phyloP scores from a whole-genome alignment of 208 protist species.

The Trypanosoma lewisi region DNA sequence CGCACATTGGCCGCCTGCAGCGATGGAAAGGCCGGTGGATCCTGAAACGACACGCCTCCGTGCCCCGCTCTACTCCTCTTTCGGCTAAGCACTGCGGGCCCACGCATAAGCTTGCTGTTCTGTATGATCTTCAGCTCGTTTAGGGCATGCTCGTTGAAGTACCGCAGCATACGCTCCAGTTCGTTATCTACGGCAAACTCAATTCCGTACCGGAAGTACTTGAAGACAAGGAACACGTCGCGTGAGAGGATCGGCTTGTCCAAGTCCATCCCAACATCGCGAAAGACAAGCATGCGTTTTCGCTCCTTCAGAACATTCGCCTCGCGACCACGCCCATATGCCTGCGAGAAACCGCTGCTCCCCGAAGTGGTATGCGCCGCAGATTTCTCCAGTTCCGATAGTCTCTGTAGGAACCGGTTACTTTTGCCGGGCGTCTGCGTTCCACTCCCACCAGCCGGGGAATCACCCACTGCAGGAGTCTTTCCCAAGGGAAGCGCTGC shows the following conservation, averaged over 20 bases:
- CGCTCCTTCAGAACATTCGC: slow-evolving; percentile 70
- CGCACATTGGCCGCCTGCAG: slow-evolving; percentile 47
- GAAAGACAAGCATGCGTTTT: slow-evolving; percentile 74
- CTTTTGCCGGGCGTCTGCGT: not conserved
- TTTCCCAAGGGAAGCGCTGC: slow-evolving; percentile 38
- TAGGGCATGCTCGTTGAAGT: slow-evolving; percentile 88
- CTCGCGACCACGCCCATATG: slow-evolving; percentile 22
- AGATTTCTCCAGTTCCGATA: slow-evolving; percentile 58
- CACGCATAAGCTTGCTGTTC: slow-evolving; percentile 87
- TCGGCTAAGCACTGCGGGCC: slow-evolving; percentile 53
- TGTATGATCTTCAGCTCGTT: slow-evolving; percentile 89
- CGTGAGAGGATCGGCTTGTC: slow-evolving; percentile 87
- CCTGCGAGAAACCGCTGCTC: not conserved
- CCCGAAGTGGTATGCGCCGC: slow-evolving; percentile 16
- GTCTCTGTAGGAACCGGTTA: slow-evolving; percentile 63
- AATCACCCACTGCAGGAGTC: not conserved
- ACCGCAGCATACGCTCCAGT: slow-evolving; percentile 83
- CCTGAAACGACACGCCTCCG: slow-evolving; percentile 29
- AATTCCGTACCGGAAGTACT: slow-evolving; percentile 85
- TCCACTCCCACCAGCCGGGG: not conserved
- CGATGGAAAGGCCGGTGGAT: slow-evolving; percentile 45
- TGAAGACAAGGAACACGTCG: slow-evolving; percentile 82
- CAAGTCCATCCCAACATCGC: slow-evolving; percentile 88
- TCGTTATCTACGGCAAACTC: slow-evolving; percentile 90
- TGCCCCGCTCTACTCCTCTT: slow-evolving; percentile 10